phyloP scores from a whole-genome alignment of 2,329 filamentous ascomycete species.

The Colletotrichum zoysiae region DNA sequence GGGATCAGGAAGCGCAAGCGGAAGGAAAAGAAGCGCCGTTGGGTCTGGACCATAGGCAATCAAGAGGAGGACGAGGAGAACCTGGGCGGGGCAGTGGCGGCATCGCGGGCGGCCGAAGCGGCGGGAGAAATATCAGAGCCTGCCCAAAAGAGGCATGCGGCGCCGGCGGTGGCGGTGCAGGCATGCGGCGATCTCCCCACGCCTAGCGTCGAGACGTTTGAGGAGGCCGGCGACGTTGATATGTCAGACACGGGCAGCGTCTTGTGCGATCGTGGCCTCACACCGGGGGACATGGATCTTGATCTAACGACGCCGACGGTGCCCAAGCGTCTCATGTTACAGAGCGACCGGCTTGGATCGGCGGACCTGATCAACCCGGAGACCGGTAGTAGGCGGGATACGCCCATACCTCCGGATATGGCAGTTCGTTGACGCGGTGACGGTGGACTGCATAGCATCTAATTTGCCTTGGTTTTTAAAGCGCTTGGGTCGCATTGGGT shows the following conservation, averaged over 20 bases:
- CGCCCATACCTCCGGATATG: slow-evolving; percentile 52
- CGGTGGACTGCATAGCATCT: not conserved
- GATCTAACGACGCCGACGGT: slow-evolving; percentile 57
- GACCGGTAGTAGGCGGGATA: slow-evolving; percentile 50
- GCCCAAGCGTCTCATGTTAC: slow-evolving; percentile 36
- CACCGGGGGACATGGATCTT: slow-evolving; percentile 49
- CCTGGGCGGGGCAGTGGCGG: slow-evolving; percentile 58
- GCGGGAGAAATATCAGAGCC: slow-evolving; percentile 36
- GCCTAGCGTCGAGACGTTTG: slow-evolving; percentile 56
- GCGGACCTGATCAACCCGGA: slow-evolving; percentile 47
- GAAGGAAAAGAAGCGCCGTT: slow-evolving; percentile 72
- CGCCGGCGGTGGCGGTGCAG: slow-evolving; percentile 28
- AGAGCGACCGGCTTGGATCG: slow-evolving; percentile 45
- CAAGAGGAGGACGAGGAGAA: slow-evolving; percentile 61
- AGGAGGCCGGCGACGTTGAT: slow-evolving; percentile 57
- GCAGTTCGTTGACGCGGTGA: slow-evolving; percentile 32
- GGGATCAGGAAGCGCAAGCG: slow-evolving; percentile 67
- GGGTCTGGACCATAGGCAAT: slow-evolving; percentile 75
- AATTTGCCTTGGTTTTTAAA: not conserved
- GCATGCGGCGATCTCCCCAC: slow-evolving; percentile 52
- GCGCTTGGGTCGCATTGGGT: slow-evolving; percentile 2
- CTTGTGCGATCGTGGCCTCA: slow-evolving; percentile 51
- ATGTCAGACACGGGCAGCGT: slow-evolving; percentile 62
- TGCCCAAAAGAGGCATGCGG: slow-evolving; percentile 34
- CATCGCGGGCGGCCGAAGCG: slow-evolving; percentile 52